Conservation (phyloP, 805 yeast species). For the Clavispora vitiphila region DNA sequence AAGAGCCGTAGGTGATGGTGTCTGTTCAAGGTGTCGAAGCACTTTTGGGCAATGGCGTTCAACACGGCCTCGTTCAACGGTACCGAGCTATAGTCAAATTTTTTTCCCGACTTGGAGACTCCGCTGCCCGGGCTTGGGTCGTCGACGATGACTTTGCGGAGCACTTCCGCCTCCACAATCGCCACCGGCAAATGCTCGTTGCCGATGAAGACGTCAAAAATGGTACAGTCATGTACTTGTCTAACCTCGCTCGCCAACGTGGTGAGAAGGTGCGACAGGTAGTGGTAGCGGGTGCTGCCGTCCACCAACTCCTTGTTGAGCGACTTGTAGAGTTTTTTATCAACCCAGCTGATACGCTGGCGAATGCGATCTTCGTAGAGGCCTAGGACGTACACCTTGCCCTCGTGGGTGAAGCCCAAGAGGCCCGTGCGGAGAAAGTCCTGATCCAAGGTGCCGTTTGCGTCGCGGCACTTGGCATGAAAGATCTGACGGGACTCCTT, state of each 20-base stretch:
- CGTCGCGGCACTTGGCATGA: constrained; percentile 75
- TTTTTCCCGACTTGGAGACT: constrained; percentile 11
- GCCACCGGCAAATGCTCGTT: constrained; percentile 82
- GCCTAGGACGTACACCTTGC: constrained; percentile 84
- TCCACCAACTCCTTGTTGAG: constrained; percentile 28
- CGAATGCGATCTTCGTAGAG: constrained; percentile 86
- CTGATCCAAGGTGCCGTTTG: constrained; percentile 62
- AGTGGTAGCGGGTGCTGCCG: constrained; percentile 58
- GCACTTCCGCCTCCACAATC: constrained; percentile 66
- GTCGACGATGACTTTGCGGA: constrained; percentile 32
- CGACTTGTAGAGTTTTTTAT: constrained; percentile 36
- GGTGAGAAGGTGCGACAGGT: constrained; percentile 80
- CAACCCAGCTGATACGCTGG: constrained; percentile 67
- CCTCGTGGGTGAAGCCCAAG: constrained; percentile 82
- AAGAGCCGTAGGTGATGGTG: constrained; percentile 71
- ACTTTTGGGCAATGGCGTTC: constrained; percentile 39
- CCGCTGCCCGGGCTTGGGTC: constrained; percentile 15
- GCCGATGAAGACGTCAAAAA: constrained; percentile 77
- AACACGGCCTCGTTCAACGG: constrained; percentile 41
- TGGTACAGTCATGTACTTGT: constrained; percentile 82
- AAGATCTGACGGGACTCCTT: constrained; percentile 66
- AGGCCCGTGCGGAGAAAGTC: constrained; percentile 88
- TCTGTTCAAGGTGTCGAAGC: constrained; percentile 38
- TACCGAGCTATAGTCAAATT: constrained; percentile 29
- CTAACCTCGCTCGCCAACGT: constrained; percentile 78